phyloP scores from a whole-genome alignment of 116 monocot species.

The Trichopus zeylanicus region DNA sequence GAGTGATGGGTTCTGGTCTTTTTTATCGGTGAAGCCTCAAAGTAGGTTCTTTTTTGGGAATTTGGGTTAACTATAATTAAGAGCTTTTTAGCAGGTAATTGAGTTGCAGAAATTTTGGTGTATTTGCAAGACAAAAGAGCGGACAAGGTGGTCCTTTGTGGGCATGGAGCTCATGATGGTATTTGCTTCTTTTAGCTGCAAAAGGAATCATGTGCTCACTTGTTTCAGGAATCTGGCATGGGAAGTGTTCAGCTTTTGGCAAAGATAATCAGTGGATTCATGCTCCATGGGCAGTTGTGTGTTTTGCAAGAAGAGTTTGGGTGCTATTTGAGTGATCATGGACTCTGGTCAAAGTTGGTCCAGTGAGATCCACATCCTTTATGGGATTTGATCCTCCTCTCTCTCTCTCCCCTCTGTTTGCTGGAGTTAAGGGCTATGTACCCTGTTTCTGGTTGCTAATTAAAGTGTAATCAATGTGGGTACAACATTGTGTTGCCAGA shows the following conservation, averaged over 20 bases:
- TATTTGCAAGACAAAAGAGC: not conserved
- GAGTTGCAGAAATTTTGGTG: no score
- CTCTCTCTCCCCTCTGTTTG: no score
- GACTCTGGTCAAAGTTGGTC: not conserved
- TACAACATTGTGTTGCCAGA: no score
- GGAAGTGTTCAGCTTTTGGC: not conserved
- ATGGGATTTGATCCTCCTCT: not conserved
- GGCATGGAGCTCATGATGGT: not conserved
- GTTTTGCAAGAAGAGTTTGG: not conserved
- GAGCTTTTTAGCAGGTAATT: no score
- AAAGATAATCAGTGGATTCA: no score
- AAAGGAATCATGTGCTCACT: constrained; percentile 5
- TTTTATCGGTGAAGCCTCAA: constrained; percentile 18
- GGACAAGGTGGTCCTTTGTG: constrained; percentile 1
- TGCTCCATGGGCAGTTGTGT: not conserved
- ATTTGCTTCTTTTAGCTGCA: not conserved
- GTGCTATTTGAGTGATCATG: not conserved
- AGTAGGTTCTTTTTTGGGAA: not conserved
- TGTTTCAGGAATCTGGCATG: not conserved
- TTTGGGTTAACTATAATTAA: no score
- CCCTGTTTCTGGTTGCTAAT: not conserved
- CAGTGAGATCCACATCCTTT: not conserved
- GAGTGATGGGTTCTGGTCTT: constrained; percentile 18
- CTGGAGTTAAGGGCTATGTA: not conserved
- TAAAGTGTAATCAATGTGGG: not conserved